These are phyloP conservation scores for Sugiyamaella paludigena DNA, from an alignment of 1,139 yeast species.

Conservation along the genomic window DNA sequence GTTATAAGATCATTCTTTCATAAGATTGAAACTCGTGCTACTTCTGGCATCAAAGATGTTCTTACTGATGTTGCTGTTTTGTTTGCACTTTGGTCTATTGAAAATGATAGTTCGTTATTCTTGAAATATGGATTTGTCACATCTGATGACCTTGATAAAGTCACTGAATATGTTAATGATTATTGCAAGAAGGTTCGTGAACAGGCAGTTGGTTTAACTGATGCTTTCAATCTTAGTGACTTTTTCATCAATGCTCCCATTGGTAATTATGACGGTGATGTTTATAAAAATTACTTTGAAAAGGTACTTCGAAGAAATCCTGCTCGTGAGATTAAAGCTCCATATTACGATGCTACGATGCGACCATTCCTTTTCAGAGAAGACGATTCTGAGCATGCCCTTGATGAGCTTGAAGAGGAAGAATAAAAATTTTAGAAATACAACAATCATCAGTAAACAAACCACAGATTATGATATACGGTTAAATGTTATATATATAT, in stretches of 20 bases:
- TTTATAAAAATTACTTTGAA: conserved; percentile 68
- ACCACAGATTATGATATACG: not conserved
- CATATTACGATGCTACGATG: conserved; percentile 40
- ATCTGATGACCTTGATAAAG: conserved; percentile 36
- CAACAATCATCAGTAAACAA: too few relatives aligned
- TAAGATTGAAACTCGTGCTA: conserved; percentile 32
- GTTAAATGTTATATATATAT: not conserved
- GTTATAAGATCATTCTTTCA: conserved; percentile 40
- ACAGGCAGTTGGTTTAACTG: conserved; percentile 80
- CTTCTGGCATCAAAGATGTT: conserved; percentile 36
- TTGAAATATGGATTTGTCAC: conserved; percentile 59
- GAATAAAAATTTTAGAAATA: too few relatives aligned
- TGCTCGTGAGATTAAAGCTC: conserved; percentile 35
- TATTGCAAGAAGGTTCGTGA: conserved; percentile 49
- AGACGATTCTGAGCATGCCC: conserved; percentile 20
- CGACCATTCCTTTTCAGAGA: conserved; percentile 44
- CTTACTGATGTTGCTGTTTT: conserved; percentile 52
- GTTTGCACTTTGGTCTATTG: conserved; percentile 70
- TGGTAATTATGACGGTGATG: conserved; percentile 82
- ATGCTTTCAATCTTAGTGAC: conserved; percentile 83
- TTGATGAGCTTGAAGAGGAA: conserved; percentile 16
- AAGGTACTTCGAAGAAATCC: conserved; percentile 42
- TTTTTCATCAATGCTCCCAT: conserved; percentile 81
- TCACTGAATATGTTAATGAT: conserved; percentile 38
- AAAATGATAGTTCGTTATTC: conserved; percentile 73